Conservation (phyloP, 192 early-diverging fungal species). For the Spizellomyces sp. region DNA sequence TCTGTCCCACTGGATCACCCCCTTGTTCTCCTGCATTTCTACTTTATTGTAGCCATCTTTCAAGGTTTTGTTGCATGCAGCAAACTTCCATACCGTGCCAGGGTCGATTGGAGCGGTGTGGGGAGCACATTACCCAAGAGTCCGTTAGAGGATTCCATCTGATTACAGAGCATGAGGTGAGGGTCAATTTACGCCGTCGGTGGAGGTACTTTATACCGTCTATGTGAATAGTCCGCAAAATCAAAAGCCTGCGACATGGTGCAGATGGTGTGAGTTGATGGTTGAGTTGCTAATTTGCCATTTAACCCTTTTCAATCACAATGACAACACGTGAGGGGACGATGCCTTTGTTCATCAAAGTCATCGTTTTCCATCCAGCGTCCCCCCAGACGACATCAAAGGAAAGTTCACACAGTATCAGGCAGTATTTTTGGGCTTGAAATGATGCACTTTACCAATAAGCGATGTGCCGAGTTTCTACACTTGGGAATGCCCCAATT, state of each 20-base stretch:
- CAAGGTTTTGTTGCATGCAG: not conserved
- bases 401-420: too few species aligned
- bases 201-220: not conserved
- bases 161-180: constrained; percentile 27
- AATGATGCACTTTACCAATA: too few species aligned
- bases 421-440: too few species aligned
- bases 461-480: too few species aligned
- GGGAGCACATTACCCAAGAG: constrained; percentile 96
- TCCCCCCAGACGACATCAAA: too few species aligned
- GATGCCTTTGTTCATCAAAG: too few species aligned
- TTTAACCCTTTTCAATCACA: too few species aligned
- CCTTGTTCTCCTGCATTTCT: constrained; percentile 59
- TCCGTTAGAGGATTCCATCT: constrained; percentile 91
- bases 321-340: too few species aligned
- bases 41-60: not conserved
- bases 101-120: constrained; percentile 91
- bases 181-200: not conserved
- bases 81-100: constrained; percentile 72
- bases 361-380: too few species aligned
- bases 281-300: too few species aligned
- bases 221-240: not conserved
- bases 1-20: constrained; percentile 34
- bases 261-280: not conserved
- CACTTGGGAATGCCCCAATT: too few species aligned
- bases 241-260: not conserved